Evolutionary conservation across 495 filamentous ascomycete genomes (phyloP).

Genomic region (Penicillium atrosanguineum): DNA sequence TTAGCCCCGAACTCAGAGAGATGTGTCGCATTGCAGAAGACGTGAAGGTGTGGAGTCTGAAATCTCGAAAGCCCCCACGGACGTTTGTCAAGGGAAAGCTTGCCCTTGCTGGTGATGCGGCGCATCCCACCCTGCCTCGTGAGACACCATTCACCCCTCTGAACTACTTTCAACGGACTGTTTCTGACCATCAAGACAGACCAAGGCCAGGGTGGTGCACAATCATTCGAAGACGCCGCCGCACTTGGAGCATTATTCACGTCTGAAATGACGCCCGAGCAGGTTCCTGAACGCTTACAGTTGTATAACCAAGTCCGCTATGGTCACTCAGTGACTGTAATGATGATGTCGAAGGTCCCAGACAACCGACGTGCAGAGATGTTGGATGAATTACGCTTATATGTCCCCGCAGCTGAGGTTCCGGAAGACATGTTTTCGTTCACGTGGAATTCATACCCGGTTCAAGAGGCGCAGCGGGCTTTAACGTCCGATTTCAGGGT

Average conservation of each 20-base stretch:
- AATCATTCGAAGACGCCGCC: constrained; percentile 46
- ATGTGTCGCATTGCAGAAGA: constrained; percentile 35
- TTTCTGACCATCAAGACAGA: constrained; percentile 18
- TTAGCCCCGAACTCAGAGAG: constrained; percentile 17
- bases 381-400: constrained; percentile 17
- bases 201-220: constrained; percentile 48
- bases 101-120: constrained; percentile 48
- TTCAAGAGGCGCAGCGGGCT: no score
- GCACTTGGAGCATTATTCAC: constrained; percentile 36
- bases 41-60: constrained; percentile 48
- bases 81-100: constrained; percentile 40
- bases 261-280: constrained; percentile 6
- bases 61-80: constrained; percentile 34
- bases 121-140: constrained; percentile 38
- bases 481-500: no score
- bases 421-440: constrained; percentile 15
- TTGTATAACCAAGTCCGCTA: constrained; percentile 24
- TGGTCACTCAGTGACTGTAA: constrained; percentile 20
- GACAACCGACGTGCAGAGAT: constrained; percentile 18
- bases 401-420: constrained; percentile 17
- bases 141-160: constrained; percentile 2
- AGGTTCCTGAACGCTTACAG: constrained; percentile 14
- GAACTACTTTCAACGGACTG: not conserved
- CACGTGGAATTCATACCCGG: not conserved
- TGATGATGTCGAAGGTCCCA: constrained; percentile 18